Evolutionary conservation across 257 asterid genomes (phyloP), one percentile per base, ranked within the genome.

Genomic region (Gardenia jasminoides): DNA sequence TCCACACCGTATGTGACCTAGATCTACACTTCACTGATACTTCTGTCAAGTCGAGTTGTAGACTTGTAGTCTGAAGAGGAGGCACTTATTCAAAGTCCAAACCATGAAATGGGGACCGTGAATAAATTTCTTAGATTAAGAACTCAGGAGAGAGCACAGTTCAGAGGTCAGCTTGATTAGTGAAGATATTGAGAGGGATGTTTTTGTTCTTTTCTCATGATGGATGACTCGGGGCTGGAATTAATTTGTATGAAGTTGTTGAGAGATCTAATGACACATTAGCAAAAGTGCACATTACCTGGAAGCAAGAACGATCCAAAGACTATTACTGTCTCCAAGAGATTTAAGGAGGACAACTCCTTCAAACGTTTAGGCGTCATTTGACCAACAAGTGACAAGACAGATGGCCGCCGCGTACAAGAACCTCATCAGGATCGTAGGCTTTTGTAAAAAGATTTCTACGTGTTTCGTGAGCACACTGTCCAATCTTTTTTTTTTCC

Each of bases 1-100:
- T 24, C 36, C 20, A 19, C 56, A 64, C 41, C 46, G 15, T 59
- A 20, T 56, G 16, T n/a, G 30, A 54, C 67, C 46, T 43, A 28
- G 30, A 54, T 74, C 46, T 43, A 28, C 28, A 76, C 59, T 44
- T 44, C 68, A 65, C 77, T 80, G 31, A 52, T 81, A 66, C 59
- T 78, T 76, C 79, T 80, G 77, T 80, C 83, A 86, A 79, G 76
- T 26, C 73, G 66, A 81, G 56, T 16, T 92, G 97, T 91, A 87
- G 94, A 89, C 89, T 16, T 92, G 97, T 91, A 87, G 94, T 91
- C 89, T 89, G 97, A 92, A 88, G 75, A 83, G 92, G 94, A 85
- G 94, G 97, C 98, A 92, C 69, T 76, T 86, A 79, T 87, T 94
- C 96, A 86, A 91, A 91, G 97, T 91, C 92, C 89, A 91, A 89